Base-by-base conservation (phyloP, 306 rosid species). In the Fagus sylvatica region DNA sequence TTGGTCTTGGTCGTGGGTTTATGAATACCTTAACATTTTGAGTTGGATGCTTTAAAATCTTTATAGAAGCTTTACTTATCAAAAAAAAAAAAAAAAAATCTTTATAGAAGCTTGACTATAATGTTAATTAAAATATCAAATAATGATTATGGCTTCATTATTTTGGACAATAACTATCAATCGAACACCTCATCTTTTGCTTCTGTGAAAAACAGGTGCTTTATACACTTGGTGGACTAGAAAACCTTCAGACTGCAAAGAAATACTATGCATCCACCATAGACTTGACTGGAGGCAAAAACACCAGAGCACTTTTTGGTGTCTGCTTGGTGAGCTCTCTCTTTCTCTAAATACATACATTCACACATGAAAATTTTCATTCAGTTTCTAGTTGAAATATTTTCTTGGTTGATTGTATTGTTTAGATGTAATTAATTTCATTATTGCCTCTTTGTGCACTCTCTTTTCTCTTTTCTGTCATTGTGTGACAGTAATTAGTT, bases 201-300 rank as follows among this genome's bases (percentile, higher is more conserved):
- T 51, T 22, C 13, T 73, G 79, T 28, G 71, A 82, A 78, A 34
- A 65, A 71, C 85, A 96, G 99, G 93, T 93, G 51, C 96, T 93
- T 77, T 96, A 96, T 87, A 96, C 98, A 5, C 91, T 96, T 74
- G 98, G 99, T 74, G 98, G 99, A 77, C 81, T 91, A 71, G 99
- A 96, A 87, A 93, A 96, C 83, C 81, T 96, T 78, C 98, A 87
- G 84, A 87, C 84, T 76, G 98, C 99, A 13, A 96, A 96, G 88
- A 96, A 96, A 84, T 96, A 96, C 87, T 96, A 93, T 1, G 90
- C 98, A 46, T 91, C 98, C 22, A 84, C 97, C 43, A 87, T 93
- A 81, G 96, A 96, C 85, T 82, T 96, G 88, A 90, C 96, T 12
- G 99, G 97, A 64, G 99, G 98, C 80, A 93, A 90, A 80, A 96